Evolutionary conservation across 2,329 filamentous ascomycete genomes (phyloP).

Genomic region (Bretziella fagacearum): DNA sequence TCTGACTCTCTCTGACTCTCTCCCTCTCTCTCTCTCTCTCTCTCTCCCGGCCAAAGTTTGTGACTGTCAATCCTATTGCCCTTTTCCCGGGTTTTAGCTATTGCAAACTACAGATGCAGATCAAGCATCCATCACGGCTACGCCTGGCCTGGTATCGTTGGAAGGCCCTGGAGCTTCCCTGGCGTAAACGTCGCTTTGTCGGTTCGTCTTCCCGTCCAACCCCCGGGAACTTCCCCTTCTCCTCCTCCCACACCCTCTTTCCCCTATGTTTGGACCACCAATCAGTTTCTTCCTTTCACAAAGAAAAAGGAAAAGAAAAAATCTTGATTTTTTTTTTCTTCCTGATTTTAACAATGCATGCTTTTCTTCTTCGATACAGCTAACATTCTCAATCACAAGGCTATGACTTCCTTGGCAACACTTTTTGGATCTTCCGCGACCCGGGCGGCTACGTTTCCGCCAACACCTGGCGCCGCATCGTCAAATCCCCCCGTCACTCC

Average conservation of each 20-base stretch:
- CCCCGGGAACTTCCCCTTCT: too few relatives aligned
- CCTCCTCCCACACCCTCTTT: not conserved
- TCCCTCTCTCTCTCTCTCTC: too few relatives aligned
- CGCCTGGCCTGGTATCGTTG: slow-evolving; percentile 38
- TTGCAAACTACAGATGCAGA: slow-evolving; percentile 3
- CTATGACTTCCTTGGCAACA: slow-evolving; percentile 47
- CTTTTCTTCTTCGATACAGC: too few relatives aligned
- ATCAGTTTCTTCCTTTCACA: too few relatives aligned
- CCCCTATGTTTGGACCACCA: too few relatives aligned
- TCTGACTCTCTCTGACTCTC: too few relatives aligned
- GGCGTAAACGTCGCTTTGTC: slow-evolving; percentile 45
- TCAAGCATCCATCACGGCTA: slow-evolving; percentile 13
- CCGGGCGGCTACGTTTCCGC: slow-evolving; percentile 22
- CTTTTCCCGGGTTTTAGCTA: too few relatives aligned
- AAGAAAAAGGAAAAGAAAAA: too few relatives aligned
- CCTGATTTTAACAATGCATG: too few relatives aligned
- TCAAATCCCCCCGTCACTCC: slow-evolving; percentile 37
- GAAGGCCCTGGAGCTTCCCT: slow-evolving; percentile 45
- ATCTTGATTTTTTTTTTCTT: too few relatives aligned
- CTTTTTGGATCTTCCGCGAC: slow-evolving; percentile 51
- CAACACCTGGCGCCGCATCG: slow-evolving; percentile 42
- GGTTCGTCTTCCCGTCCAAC: slow-evolving; percentile 27
- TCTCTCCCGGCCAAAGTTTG: too few relatives aligned
- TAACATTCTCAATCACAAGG: slow-evolving; percentile 25
- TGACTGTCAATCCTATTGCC: too few relatives aligned